phyloP scores from a whole-genome alignment of 2,329 filamentous ascomycete species.

The Parasarocladium wereldwijsianum region DNA sequence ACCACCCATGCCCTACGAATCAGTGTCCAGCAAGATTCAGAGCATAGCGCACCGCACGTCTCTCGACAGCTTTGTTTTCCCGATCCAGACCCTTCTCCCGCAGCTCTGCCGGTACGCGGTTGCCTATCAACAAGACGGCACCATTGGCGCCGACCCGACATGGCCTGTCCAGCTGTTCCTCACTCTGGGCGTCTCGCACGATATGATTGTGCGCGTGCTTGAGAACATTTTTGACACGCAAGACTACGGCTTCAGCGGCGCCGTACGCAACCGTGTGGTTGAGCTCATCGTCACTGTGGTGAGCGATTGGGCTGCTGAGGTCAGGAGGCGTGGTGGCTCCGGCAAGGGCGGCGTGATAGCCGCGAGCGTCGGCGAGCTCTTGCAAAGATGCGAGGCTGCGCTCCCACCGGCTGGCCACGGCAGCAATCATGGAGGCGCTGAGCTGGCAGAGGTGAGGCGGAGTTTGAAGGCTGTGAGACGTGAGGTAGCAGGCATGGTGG shows the following conservation, averaged over 20 bases:
- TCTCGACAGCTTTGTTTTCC: conserved; percentile 52
- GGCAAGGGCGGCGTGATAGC: conserved; percentile 24
- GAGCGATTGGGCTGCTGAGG: conserved; percentile 32
- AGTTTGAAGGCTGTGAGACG: conserved; percentile 26
- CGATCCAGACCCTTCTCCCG: conserved; percentile 43
- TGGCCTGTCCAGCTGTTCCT: conserved; percentile 45
- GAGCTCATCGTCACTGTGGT: conserved; percentile 38
- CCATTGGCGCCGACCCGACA: conserved; percentile 38
- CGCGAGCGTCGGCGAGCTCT: conserved; percentile 32
- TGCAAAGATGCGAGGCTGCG: conserved; percentile 33
- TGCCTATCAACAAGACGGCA: conserved; percentile 41
- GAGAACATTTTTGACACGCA: conserved; percentile 44
- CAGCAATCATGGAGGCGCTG: conserved; percentile 28
- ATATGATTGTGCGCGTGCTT: conserved; percentile 39
- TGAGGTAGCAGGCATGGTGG: conserved; percentile 27
- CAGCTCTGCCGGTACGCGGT: conserved; percentile 49
- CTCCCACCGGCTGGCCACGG: conserved; percentile 23
- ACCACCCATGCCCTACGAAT: conserved; percentile 51
- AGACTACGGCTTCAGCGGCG: conserved; percentile 42
- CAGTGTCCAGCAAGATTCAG: conserved; percentile 47
- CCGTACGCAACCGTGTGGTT: conserved; percentile 32
- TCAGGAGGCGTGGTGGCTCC: conserved; percentile 26
- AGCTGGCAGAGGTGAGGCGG: conserved; percentile 27
- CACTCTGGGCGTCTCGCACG: conserved; percentile 38
- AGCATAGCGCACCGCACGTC: conserved; percentile 51